These are phyloP conservation scores for Sechiopsis laciniata DNA, from an alignment of 306 rosid genomes.

Conservation along the genomic window DNA sequence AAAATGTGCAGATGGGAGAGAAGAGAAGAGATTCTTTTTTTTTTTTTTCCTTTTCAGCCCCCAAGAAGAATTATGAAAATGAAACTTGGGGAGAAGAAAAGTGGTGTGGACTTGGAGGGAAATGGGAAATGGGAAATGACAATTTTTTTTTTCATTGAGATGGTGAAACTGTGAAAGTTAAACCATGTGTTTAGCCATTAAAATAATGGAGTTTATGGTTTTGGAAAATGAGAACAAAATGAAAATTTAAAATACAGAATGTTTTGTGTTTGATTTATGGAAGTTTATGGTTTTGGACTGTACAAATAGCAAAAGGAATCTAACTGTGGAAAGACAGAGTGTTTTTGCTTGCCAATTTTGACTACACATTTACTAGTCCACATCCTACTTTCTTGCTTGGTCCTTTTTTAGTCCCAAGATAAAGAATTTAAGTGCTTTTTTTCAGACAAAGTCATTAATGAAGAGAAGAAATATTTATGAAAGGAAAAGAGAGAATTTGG, in stretches of 20 bases:
- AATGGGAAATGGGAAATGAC: background rate
- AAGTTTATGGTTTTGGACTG: background rate
- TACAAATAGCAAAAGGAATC: background rate
- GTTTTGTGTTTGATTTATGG: background rate
- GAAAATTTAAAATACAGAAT: background rate
- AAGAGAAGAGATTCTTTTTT: background rate
- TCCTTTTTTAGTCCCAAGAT: too few relatives aligned
- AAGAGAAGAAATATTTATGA: too few relatives aligned
- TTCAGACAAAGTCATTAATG: too few relatives aligned
- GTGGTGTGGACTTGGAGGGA: too few relatives aligned
- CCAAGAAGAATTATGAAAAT: background rate
- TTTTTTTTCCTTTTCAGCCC: slow-evolving; percentile 1
- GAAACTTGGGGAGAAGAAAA: slow-evolving; percentile 7
- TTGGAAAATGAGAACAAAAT: background rate
- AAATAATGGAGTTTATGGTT: background rate
- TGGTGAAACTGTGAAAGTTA: background rate
- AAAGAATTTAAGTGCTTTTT: too few relatives aligned
- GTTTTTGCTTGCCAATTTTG: too few relatives aligned
- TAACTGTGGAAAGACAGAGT: too few relatives aligned
- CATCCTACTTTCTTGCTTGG: too few relatives aligned
- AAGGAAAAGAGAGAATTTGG: too few relatives aligned
- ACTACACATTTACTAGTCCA: too few relatives aligned
- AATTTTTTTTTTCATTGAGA: slow-evolving; percentile 5
- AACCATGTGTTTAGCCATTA: background rate
- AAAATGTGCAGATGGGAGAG: background rate